phyloP scores from a whole-genome alignment of 331 rosid genomes.

The Malus hybrid region DNA sequence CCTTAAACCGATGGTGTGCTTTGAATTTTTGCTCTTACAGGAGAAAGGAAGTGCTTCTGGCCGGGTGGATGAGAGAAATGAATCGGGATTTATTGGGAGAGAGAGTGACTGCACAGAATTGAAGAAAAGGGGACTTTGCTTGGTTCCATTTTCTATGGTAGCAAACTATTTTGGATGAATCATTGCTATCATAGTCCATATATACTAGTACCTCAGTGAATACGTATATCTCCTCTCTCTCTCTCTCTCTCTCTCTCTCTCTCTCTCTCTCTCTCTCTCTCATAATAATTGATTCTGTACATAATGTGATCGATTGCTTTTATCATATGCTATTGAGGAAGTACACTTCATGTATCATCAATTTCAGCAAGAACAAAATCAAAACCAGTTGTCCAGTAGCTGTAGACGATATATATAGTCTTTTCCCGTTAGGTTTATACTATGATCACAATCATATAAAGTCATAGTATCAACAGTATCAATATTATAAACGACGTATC shows the following conservation, averaged over 20 bases:
- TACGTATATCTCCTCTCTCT: neutral
- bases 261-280: neutral
- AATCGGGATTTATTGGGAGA: constrained; percentile 28
- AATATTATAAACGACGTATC: no score
- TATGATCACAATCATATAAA: neutral
- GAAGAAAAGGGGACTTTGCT: constrained; percentile 77
- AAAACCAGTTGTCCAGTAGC: neutral
- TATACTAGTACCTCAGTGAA: neutral
- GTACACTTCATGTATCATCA: neutral
- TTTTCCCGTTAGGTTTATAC: neutral
- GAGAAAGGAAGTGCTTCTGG: constrained; percentile 27
- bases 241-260: neutral
- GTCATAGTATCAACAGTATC: no score
- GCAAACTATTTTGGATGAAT: constrained; percentile 42
- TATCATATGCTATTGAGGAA: neutral
- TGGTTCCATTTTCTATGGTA: constrained; percentile 67
- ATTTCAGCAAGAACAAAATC: neutral
- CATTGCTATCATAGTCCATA: neutral
- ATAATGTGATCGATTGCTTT: neutral
- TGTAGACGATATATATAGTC: neutral
- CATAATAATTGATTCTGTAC: neutral
- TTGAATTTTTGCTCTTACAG: constrained; percentile 12
- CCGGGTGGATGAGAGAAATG: constrained; percentile 31
- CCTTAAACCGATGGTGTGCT: neutral
- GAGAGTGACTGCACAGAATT: constrained; percentile 43